Conservation (phyloP, 2,329 filamentous ascomycete genomes). For the Graphilbum ipis-grandicollis region DNA sequence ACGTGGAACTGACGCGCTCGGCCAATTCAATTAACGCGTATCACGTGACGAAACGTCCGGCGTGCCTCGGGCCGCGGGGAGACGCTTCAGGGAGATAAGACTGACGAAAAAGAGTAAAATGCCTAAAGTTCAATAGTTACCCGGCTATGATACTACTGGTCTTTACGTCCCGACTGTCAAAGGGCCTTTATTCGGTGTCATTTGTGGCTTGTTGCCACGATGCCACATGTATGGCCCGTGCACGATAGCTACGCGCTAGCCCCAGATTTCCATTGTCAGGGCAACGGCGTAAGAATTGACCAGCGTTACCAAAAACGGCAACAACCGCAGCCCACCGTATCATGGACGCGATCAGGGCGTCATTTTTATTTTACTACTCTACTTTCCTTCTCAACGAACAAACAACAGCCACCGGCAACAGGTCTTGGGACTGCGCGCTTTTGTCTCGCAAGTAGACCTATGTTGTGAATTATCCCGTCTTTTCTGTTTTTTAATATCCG, state of each 20-base stretch:
- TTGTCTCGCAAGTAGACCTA: no score
- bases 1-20: slow-evolving; percentile 9
- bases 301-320: slow-evolving; percentile 6
- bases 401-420: neutral
- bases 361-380: no score
- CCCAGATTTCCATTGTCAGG: slow-evolving; percentile 4
- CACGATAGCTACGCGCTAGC: neutral
- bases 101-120: neutral
- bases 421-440: neutral
- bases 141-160: no score
- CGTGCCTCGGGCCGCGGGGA: no score
- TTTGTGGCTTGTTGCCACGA: neutral
- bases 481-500: neutral
- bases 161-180: no score
- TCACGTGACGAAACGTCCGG: slow-evolving; percentile 8
- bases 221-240: neutral
- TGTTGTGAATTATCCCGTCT: neutral
- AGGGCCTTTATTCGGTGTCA: neutral
- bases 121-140: no score
- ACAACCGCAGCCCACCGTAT: slow-evolving; percentile 3
- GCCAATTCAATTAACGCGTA: slow-evolving; percentile 7
- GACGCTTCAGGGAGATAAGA: neutral
- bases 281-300: slow-evolving; percentile 8
- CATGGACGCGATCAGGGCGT: slow-evolving; percentile 4
- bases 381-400: no score